phyloP scores from a whole-genome alignment of 495 filamentous ascomycete species.

The Parachaetomium inaequale region DNA sequence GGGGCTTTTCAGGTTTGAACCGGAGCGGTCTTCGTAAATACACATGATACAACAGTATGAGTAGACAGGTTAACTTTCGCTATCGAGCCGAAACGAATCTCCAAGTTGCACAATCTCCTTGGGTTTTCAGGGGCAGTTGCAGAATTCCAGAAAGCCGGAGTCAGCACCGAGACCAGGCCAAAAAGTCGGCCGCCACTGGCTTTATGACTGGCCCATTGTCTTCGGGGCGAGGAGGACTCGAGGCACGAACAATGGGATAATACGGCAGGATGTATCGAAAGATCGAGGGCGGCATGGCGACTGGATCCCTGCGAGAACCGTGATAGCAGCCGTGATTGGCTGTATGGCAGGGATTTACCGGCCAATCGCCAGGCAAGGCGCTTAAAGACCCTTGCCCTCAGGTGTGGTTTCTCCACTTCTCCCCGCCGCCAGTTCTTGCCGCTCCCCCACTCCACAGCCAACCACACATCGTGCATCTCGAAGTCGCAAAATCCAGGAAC shows the following conservation, averaged over 20 bases:
- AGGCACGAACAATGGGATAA: slow-evolving; percentile 29
- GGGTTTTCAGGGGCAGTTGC: not conserved
- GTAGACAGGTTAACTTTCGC: too few relatives aligned
- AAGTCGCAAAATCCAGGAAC: slow-evolving; percentile 6
- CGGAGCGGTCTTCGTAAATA: too few relatives aligned
- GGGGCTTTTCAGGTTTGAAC: not conserved
- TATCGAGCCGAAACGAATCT: too few relatives aligned
- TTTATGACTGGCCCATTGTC: slow-evolving; percentile 13
- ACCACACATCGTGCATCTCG: slow-evolving; percentile 17
- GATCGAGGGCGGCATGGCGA: slow-evolving; percentile 26
- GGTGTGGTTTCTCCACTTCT: slow-evolving; percentile 13
- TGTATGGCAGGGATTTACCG: slow-evolving; percentile 23
- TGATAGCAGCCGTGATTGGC: slow-evolving; percentile 36
- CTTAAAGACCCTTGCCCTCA: slow-evolving; percentile 26
- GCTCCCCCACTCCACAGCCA: slow-evolving; percentile 13
- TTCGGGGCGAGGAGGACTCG: not conserved
- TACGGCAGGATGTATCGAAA: slow-evolving; percentile 25
- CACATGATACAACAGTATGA: too few relatives aligned
- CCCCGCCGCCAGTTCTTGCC: slow-evolving; percentile 15
- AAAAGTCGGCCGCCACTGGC: not conserved
- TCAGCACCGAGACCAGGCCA: too few relatives aligned
- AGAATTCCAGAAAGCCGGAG: not conserved
- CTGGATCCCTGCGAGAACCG: slow-evolving; percentile 26
- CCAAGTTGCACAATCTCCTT: not conserved
- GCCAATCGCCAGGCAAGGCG: slow-evolving; percentile 33